Base-by-base conservation (phyloP, 129 eudicot genomes). In the Logfia minima region DNA sequence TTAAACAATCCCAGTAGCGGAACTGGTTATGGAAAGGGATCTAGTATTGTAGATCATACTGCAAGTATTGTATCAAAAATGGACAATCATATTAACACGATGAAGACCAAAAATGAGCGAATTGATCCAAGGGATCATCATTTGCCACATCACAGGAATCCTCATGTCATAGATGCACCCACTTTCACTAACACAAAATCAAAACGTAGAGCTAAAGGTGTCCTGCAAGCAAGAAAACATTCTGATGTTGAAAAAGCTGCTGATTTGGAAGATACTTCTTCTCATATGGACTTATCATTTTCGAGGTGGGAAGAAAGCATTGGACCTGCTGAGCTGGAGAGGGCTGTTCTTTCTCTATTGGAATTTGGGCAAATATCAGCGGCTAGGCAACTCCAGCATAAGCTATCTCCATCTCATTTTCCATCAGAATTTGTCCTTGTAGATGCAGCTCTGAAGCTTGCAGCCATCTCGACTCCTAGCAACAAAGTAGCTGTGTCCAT, bases 261-360 rank as follows among this genome's bases (percentile, higher is more conserved):
- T 59, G 93, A 89, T 68, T 66, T 80, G 70, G 98, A 92, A 66
- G 96, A 83, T 72, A 29, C 73, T 79, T 79, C 80, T 56, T 76
- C 84, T n/a, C 86, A 76, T 69, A 41, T 85, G 35, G 96, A 83
- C 76, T 39, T 83, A 71, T 84, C 97, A 13, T 81, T 89, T 66
- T 89, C 96, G n/a, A 89, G 90, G 75, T 94, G 98, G 98, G 98
- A 94, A 77, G 98, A 94, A 80, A 84, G 97, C 72, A 87, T 94
- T 74, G 98, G 96, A 60, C 96, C 96, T 64, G 88, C 87, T 21
- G 98, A 94, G 90, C 83, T 94, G 71, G 96, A 94, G 69, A 89
- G 97, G 77, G 98, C 98, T 66, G 93, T 94, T 75, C 90, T 94
- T 75, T 94, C 98, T 71, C 72, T 94, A 51, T 78, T 94, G 87